Conservation (phyloP, 495 filamentous ascomycete species). For the Penicillium canariense region DNA sequence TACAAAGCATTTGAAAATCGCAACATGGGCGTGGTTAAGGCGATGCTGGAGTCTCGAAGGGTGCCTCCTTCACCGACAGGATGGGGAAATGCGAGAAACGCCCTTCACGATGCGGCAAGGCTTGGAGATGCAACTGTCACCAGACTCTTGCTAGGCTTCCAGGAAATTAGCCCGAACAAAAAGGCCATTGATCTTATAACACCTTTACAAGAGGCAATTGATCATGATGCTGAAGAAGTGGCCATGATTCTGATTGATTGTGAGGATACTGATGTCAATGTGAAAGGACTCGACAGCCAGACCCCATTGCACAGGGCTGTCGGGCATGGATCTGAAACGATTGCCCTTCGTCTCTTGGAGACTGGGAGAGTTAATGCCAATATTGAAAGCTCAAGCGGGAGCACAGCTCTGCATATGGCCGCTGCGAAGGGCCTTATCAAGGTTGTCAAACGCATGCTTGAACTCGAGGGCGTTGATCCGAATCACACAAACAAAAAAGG, state of each 20-base stretch:
- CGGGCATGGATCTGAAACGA: neutral
- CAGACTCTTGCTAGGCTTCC: neutral
- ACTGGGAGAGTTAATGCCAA: neutral
- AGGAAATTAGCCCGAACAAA: neutral
- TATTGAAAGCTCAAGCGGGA: neutral
- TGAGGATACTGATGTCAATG: neutral
- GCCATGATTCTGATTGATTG: neutral
- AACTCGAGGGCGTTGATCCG: neutral
- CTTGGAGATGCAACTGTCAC: neutral
- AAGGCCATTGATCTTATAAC: neutral
- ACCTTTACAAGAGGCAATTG: neutral
- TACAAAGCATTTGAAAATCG: neutral
- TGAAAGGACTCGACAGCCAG: neutral
- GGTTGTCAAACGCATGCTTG: neutral
- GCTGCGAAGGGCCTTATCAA: neutral
- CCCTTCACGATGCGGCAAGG: neutral
- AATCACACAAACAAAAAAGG: neutral
- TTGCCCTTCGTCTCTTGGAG: neutral
- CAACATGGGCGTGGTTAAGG: neutral
- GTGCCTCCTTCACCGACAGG: neutral
- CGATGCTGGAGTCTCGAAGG: neutral
- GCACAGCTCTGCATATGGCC: neutral
- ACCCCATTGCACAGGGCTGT: neutral
- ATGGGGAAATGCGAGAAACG: neutral
- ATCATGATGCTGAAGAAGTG: neutral